Evolutionary conservation across 148 eudicot species (phyloP).

Genomic region (Fagopyrum tataricum): DNA sequence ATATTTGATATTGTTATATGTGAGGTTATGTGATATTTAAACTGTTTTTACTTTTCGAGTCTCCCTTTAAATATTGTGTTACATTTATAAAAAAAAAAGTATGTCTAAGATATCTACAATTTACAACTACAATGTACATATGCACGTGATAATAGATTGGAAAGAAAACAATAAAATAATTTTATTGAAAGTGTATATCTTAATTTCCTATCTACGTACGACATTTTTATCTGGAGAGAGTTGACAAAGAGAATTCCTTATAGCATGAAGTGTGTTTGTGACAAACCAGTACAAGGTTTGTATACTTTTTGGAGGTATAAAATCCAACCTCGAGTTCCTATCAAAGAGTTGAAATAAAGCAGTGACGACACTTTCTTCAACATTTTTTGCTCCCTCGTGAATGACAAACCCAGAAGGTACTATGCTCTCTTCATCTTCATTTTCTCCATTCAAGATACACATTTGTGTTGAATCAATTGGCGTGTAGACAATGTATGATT

Average conservation of each 20-base stretch:
- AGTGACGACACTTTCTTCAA: conserved; percentile 1
- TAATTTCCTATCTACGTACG: too few species aligned
- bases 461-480: not conserved
- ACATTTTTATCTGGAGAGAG: not conserved
- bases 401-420: conserved; percentile 10
- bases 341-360: conserved; percentile 12
- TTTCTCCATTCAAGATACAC: not conserved
- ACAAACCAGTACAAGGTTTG: not conserved
- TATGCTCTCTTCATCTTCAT: not conserved
- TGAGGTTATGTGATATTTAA: too few species aligned
- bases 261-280: not conserved
- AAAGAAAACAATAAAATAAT: too few species aligned
- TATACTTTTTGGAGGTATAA: not conserved
- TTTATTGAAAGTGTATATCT: too few species aligned
- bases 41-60: too few species aligned
- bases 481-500: conserved; percentile 7
- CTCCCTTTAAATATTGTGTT: too few species aligned
- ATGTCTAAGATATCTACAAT: too few species aligned
- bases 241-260: not conserved
- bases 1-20: too few species aligned
- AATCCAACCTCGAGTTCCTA: conserved; percentile 12
- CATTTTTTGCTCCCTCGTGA: not conserved
- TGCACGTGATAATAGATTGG: too few species aligned
- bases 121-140: too few species aligned
- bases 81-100: too few species aligned